Evolutionary conservation across 495 filamentous ascomycete species (phyloP).

Genomic region (Aspergillus leporis): DNA sequence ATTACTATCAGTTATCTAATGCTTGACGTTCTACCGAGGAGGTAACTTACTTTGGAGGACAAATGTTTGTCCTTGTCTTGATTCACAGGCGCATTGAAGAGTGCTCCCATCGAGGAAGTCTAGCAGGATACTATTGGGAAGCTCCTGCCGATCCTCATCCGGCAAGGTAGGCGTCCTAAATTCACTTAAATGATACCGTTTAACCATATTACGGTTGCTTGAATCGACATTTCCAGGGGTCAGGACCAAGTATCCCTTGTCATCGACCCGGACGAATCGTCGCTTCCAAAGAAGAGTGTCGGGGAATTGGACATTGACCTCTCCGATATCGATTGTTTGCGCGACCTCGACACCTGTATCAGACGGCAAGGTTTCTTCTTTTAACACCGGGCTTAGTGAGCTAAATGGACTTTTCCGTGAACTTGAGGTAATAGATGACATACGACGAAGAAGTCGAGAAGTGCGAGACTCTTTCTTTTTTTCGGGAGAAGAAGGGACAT

Average conservation of each 20-base stretch:
- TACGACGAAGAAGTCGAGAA: conserved; percentile 75
- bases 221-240: conserved; percentile 52
- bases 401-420: conserved; percentile 62
- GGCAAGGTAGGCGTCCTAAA: conserved; percentile 77
- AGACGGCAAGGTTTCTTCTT: conserved; percentile 50
- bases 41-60: conserved; percentile 62
- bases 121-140: conserved; percentile 82
- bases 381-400: conserved; percentile 55
- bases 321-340: conserved; percentile 68
- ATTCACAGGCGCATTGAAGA: conserved; percentile 84
- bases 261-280: conserved; percentile 75
- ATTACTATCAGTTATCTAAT: conserved; percentile 13
- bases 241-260: conserved; percentile 73
- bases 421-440: conserved; percentile 67
- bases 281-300: conserved; percentile 93
- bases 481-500: conserved; percentile 42
- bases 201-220: conserved; percentile 56
- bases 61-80: conserved; percentile 66
- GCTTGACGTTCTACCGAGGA: not conserved
- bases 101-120: conserved; percentile 82
- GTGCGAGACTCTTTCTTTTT: conserved; percentile 69
- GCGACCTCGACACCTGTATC: conserved; percentile 31
- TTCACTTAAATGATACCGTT: conserved; percentile 78
- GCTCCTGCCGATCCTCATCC: conserved; percentile 83
- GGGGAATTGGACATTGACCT: conserved; percentile 92